These are phyloP conservation scores for Buddleja alternifolia DNA, from an alignment of 257 asterid species.

Conservation along the genomic window DNA sequence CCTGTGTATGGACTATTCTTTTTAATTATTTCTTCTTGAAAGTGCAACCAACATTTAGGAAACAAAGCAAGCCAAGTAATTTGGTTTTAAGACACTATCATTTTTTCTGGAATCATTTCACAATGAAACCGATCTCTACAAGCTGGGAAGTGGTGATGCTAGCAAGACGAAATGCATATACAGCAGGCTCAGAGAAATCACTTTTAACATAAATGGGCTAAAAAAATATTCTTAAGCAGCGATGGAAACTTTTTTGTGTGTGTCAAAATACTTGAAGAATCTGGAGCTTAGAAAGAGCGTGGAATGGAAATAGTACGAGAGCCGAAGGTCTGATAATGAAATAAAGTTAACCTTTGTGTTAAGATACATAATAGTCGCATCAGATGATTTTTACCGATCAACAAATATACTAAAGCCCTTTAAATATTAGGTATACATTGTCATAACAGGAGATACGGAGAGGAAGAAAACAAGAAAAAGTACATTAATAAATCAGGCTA, in stretches of 20 bases:
- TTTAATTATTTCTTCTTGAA: background rate
- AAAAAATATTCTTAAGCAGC: background rate
- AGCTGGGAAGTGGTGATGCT: slow-evolving; percentile 1
- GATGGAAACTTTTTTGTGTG: background rate
- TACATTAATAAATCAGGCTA: background rate
- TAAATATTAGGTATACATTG: background rate
- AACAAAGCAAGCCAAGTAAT: background rate
- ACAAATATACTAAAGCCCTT: background rate
- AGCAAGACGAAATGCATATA: background rate
- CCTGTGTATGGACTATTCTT: background rate
- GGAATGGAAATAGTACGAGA: no score
- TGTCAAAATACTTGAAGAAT: no score
- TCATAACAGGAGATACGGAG: background rate
- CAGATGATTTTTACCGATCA: background rate
- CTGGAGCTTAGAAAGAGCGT: no score
- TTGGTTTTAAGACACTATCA: background rate
- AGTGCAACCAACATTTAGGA: background rate
- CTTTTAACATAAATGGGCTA: background rate
- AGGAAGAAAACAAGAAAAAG: background rate
- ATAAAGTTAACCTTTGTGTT: no score
- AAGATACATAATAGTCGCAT: background rate
- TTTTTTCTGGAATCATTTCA: background rate
- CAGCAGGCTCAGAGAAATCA: no score
- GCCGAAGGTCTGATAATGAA: no score
- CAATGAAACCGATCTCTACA: background rate